Percentiles rank a stretch among this genome's conserved stretches.
Conservation (phyloP, 331 rosid genomes). For the Stylosanthes scabra region DNA sequence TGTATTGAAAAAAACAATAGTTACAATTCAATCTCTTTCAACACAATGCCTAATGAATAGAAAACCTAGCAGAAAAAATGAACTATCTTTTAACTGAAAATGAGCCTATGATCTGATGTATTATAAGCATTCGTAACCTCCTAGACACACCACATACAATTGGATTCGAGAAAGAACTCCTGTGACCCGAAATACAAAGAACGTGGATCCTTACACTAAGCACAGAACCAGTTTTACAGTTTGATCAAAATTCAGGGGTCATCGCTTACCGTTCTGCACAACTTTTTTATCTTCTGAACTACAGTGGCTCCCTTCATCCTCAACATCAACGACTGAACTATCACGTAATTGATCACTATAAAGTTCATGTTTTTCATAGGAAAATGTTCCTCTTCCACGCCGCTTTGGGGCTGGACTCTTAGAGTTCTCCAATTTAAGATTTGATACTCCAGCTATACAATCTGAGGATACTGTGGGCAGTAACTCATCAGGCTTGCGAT, state of each 20-base stretch:
- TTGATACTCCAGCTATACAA: conserved; percentile 56
- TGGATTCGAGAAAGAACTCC: conserved; percentile 7
- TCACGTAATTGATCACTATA: conserved; percentile 73
- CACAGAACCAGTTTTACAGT: conserved; percentile 6
- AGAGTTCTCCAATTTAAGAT: conserved; percentile 56
- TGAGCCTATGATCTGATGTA: conserved; percentile 7
- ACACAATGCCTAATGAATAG: conserved; percentile 28
- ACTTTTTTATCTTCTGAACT: conserved; percentile 52
- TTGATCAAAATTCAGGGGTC: conserved; percentile 22
- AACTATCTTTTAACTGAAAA: conserved; percentile 21
- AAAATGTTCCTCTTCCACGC: conserved; percentile 97
- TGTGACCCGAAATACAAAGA: conserved; percentile 8
- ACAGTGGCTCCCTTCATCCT: conserved; percentile 50
- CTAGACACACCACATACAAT: conserved; percentile 8
- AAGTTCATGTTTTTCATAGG: conserved; percentile 67
- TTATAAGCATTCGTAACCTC: conserved; percentile 14
- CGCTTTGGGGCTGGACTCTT: conserved; percentile 68
- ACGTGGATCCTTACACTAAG: not conserved
- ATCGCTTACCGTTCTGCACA: conserved; percentile 59
- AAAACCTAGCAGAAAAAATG: conserved; percentile 28
- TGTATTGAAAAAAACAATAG: conserved; percentile 40
- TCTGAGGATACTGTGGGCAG: conserved; percentile 54
- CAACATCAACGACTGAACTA: conserved; percentile 42
- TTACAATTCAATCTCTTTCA: conserved; percentile 38
- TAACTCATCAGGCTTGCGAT: conserved; percentile 69